Percentiles rank a stretch among this genome's conserved stretches.
Evolutionary conservation across 306 rosid species (phyloP).

Genomic region (Delonix regia): DNA sequence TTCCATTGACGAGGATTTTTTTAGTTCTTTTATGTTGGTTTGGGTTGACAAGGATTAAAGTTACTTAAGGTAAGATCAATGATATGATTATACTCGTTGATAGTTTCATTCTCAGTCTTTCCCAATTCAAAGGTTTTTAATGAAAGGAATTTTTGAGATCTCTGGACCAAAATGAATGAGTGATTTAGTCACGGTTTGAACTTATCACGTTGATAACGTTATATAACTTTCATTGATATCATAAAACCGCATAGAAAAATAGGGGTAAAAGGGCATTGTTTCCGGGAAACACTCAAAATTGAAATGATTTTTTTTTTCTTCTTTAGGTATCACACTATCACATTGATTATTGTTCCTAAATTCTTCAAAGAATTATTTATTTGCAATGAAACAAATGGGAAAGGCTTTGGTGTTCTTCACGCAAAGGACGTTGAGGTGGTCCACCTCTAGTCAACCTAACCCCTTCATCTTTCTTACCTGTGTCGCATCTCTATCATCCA

Average conservation of each 20-base stretch:
- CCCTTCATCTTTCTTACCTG: neutral
- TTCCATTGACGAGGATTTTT: no score
- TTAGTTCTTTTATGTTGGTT: no score
- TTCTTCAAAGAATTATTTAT: neutral
- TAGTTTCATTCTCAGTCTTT: no score
- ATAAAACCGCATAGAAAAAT: no score
- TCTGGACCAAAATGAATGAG: no score
- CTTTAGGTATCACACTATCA: neutral
- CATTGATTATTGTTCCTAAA: no score
- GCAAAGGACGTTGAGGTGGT: conserved; percentile 44
- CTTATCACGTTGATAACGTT: no score
- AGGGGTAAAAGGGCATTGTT: no score
- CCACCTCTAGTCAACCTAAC: conserved; percentile 43
- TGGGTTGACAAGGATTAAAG: neutral
- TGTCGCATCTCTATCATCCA: neutral
- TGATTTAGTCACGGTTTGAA: no score
- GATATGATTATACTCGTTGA: neutral
- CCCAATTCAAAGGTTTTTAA: neutral
- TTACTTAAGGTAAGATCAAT: neutral
- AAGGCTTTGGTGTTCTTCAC: conserved; percentile 31
- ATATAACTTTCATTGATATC: neutral
- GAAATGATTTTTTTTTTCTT: neutral
- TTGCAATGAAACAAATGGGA: neutral
- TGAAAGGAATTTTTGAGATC: neutral
- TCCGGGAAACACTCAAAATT: no score